Evolutionary conservation across 148 eudicot species (phyloP).

Genomic region (Persicaria maculosa): DNA sequence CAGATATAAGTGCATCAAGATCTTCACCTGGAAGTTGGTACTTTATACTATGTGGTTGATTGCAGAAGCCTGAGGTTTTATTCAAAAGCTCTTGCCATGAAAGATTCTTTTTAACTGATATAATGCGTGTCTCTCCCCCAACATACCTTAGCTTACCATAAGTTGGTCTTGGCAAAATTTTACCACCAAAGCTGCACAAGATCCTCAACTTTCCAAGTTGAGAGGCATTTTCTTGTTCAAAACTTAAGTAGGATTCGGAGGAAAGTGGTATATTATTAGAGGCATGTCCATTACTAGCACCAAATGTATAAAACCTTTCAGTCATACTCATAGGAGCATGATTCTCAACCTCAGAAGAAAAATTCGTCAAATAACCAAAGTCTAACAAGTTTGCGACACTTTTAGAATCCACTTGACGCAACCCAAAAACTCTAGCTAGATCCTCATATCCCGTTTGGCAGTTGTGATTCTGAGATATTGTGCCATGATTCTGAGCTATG

Average conservation of each 20-base stretch:
- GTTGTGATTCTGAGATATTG: constrained; percentile 28
- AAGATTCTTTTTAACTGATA: constrained; percentile 54
- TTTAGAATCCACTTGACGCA: constrained; percentile 62
- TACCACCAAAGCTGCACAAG: constrained; percentile 92
- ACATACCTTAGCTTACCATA: constrained; percentile 91
- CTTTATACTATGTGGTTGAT: constrained; percentile 68
- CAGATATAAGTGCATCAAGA: constrained; percentile 91
- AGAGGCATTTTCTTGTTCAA: constrained; percentile 43
- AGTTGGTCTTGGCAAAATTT: constrained; percentile 84
- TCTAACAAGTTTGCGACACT: constrained; percentile 45
- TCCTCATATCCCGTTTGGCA: constrained; percentile 50
- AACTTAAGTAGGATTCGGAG: constrained; percentile 26
- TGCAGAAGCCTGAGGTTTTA: constrained; percentile 63
- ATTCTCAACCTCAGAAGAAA: constrained; percentile 34
- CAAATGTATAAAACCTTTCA: constrained; percentile 24
- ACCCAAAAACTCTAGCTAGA: constrained; percentile 58
- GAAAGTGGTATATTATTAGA: constrained; percentile 31
- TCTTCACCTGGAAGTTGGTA: constrained; percentile 98
- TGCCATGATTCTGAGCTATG: not conserved
- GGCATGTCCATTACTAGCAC: constrained; percentile 19
- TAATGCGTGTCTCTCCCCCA: constrained; percentile 87
- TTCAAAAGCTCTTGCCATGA: constrained; percentile 65
- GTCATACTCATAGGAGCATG: constrained; percentile 22
- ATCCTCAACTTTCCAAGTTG: constrained; percentile 70
- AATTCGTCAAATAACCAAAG: constrained; percentile 47